Base-by-base conservation (phyloP, 306 rosid genomes). In the Prunus campanulata region DNA sequence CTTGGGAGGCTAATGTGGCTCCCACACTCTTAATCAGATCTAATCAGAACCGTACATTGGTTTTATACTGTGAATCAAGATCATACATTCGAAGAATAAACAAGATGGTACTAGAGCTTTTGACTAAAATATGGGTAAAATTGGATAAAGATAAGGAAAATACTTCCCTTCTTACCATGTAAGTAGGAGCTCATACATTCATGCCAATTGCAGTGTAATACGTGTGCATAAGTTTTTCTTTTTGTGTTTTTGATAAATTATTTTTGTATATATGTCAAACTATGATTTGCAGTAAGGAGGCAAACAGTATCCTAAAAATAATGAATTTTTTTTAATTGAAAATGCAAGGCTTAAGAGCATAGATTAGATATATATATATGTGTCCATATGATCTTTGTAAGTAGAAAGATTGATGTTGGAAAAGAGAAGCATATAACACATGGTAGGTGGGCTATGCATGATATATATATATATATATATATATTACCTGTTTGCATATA, bases 361-460 rank as follows among this genome's bases (percentile, higher is more conserved):
- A 30, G 5, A 30, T 27, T 27, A 27, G 3, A 68, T 27, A 12
- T 68, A 55, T 48, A 25, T 48, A 24, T 18, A 68, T 18, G 10
- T 66, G 39, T 48, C 16, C 57, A 68, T 18, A 30, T 30, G 35
- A 25, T 4, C 35, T 4, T 68, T 68, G 68, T 61, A 68, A 68
- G 42, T 46, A 12, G 29, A 27, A 60, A 60, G 30, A 25, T 39
- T 57, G 66, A 68, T 32, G 68, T 20, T 4, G 68, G 16, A 42
- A 62, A 81, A 25, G 69, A 46, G 62, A n/a, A 71, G n/a, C 64
- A 57, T 13, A 48, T 12, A 44, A 44, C 57, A 54, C 64, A 62
- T 63, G 69, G 27, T 19, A 24, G 35, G 49, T 76, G 72, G 78
- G 19, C 68, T 71, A 71, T 64, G 66, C 70, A 79, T 84, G 75